phyloP scores from a whole-genome alignment of 345 rosid genomes.

The Moringa oleifera region DNA sequence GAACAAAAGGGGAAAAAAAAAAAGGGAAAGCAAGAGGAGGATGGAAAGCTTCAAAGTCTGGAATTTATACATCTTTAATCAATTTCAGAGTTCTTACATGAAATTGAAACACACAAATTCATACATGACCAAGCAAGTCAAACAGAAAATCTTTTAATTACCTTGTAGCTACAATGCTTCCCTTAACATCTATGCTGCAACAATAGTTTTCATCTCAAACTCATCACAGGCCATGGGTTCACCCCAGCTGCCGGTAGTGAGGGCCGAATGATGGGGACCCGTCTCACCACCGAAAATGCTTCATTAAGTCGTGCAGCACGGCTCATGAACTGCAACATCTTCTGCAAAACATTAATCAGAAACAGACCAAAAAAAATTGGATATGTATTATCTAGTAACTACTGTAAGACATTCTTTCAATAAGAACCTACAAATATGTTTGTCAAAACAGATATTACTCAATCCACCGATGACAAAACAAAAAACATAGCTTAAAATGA shows the following conservation, averaged over 20 bases:
- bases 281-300: slow-evolving; percentile 78
- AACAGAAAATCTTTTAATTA: background rate
- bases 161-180: background rate
- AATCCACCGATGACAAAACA: no score
- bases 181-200: background rate
- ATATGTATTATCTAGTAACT: no score
- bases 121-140: background rate
- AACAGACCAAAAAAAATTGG: background rate
- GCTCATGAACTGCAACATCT: slow-evolving; percentile 21
- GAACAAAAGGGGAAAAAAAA: no score
- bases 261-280: slow-evolving; percentile 75
- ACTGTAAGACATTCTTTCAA: no score
- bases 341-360: background rate
- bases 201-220: slow-evolving; percentile 40
- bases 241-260: slow-evolving; percentile 55
- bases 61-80: background rate
- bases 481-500: no score
- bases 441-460: no score
- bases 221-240: slow-evolving; percentile 82
- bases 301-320: slow-evolving; percentile 79
- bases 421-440: background rate
- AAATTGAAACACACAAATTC: background rate
- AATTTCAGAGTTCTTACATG: background rate
- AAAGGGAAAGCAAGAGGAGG: no score
- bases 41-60: no score